Evolutionary conservation across 345 rosid genomes (phyloP).

Genomic region (Raphanus sativus): DNA sequence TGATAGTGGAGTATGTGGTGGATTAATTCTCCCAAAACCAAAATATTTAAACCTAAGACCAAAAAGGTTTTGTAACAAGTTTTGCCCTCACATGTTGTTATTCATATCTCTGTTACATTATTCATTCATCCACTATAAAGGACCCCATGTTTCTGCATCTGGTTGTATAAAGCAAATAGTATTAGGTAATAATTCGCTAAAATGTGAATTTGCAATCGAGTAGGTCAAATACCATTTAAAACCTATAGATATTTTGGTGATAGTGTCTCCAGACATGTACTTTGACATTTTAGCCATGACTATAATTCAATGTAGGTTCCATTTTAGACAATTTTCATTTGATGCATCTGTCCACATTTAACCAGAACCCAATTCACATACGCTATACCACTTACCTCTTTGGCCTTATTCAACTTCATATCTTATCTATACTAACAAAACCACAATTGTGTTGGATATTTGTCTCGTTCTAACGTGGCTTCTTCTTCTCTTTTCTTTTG

Average conservation of each 20-base stretch:
- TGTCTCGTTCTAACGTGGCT: constrained; percentile 31
- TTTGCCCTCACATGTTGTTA: not conserved
- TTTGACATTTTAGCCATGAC: constrained; percentile 16
- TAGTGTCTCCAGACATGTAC: not conserved
- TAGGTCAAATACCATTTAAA: not conserved
- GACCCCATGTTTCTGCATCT: not conserved
- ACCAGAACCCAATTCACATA: constrained; percentile 11
- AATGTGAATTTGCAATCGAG: not conserved
- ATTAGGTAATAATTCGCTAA: not conserved
- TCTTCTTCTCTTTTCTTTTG: not conserved
- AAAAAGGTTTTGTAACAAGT: not conserved
- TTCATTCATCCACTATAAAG: not conserved
- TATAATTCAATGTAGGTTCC: not conserved
- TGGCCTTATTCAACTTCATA: constrained; percentile 7
- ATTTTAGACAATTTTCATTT: not conserved
- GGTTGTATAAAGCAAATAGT: not conserved
- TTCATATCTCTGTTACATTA: not conserved
- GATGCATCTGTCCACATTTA: constrained; percentile 17
- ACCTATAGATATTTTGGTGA: constrained; percentile 7
- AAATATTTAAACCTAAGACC: not conserved
- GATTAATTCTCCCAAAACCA: not conserved
- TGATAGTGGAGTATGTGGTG: constrained; percentile 23
- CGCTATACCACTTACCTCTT: constrained; percentile 16
- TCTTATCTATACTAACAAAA: constrained; percentile 30
- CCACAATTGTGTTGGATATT: constrained; percentile 7